Conservation (phyloP, 768 basidiomycete species). For the Rhodotorula toruloides region DNA sequence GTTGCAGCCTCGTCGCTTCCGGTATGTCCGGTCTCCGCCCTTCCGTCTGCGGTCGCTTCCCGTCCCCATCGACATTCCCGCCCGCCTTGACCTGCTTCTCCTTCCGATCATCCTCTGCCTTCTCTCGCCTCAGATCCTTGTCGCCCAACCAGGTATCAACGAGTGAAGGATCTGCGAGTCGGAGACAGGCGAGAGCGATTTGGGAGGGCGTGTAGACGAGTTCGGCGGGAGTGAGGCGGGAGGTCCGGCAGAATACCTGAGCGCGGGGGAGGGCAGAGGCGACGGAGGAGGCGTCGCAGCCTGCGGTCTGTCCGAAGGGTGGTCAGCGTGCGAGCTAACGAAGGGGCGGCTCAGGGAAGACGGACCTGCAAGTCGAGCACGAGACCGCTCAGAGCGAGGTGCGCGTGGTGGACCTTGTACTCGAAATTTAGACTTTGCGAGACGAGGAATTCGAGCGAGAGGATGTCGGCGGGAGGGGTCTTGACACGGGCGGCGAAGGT, state of each 20-base stretch:
- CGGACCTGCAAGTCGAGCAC: conserved; percentile 80
- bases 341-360: no score
- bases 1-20: conserved; percentile 21
- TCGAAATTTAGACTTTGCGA: conserved; percentile 92
- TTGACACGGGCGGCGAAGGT: conserved; percentile 76
- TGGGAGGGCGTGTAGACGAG: conserved; percentile 89
- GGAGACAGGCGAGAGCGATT: conserved; percentile 76
- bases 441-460: conserved; percentile 91
- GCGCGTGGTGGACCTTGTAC: conserved; percentile 87
- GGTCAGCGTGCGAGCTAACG: no score
- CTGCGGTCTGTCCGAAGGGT: not conserved
- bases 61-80: not conserved
- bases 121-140: conserved; percentile 11
- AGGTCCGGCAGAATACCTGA: conserved; percentile 41
- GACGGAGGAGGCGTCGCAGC: not conserved
- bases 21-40: not conserved
- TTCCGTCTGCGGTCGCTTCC: not conserved
- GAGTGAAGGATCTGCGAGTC: conserved; percentile 60
- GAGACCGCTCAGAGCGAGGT: conserved; percentile 79
- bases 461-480: conserved; percentile 65
- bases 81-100: not conserved
- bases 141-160: conserved; percentile 56
- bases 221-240: conserved; percentile 84
- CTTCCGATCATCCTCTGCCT: not conserved
- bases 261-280: conserved; percentile 6